These are phyloP conservation scores for Hippophae gyantsensis DNA, from an alignment of 306 rosid species.

Conservation along the genomic window DNA sequence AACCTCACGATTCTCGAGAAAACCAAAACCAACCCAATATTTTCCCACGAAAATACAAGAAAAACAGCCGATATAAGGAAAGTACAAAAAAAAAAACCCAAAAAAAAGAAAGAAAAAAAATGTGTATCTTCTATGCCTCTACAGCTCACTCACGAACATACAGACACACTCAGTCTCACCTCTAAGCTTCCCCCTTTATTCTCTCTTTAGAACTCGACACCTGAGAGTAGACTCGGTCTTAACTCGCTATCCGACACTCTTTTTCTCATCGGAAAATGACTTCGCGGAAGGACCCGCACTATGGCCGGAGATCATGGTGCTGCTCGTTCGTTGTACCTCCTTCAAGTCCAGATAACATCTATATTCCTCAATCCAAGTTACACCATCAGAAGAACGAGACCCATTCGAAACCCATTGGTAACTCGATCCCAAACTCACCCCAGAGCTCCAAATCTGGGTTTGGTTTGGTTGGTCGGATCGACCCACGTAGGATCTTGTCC, in stretches of 20 bases:
- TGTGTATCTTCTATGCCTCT: not conserved
- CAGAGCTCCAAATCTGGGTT: slow-evolving; percentile 58
- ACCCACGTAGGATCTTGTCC: slow-evolving; percentile 85
- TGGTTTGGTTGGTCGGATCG: slow-evolving; percentile 52
- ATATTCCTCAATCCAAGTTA: slow-evolving; percentile 27
- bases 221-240: not conserved
- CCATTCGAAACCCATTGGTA: slow-evolving; percentile 24
- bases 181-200: not conserved
- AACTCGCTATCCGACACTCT: slow-evolving; percentile 2
- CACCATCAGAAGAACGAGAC: slow-evolving; percentile 24
- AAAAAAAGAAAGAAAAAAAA: not conserved
- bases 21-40: not conserved
- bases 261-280: slow-evolving; percentile 30
- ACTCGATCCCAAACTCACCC: slow-evolving; percentile 63
- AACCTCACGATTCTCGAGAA: not conserved
- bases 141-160: not conserved
- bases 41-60: too few species aligned
- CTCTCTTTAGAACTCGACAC: not conserved
- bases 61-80: not conserved
- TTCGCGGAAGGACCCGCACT: slow-evolving; percentile 23
- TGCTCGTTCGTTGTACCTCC: slow-evolving; percentile 78
- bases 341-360: slow-evolving; percentile 61
- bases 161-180: slow-evolving; percentile 7
- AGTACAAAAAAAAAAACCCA: not conserved
- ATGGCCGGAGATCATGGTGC: slow-evolving; percentile 67